Percentiles rank a stretch among this genome's conserved stretches.
Evolutionary conservation across 306 rosid genomes (phyloP).

Genomic region (Vachellia pachyceras): DNA sequence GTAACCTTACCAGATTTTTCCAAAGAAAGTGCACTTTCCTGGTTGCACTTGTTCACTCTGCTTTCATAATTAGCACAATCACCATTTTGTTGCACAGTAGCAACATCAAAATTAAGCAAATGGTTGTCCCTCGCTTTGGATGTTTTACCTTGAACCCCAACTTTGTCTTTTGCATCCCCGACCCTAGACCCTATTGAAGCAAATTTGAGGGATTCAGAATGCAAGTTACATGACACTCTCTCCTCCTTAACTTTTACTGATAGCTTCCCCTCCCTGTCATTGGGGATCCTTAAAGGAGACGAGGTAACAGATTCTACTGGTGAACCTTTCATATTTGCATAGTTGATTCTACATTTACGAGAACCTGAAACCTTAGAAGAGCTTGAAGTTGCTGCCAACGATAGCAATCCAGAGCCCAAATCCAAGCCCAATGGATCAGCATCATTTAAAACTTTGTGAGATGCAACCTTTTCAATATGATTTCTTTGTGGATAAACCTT

Average conservation of each 20-base stretch:
- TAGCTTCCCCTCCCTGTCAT: constrained; percentile 40
- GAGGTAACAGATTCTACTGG: constrained; percentile 87
- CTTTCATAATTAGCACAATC: constrained; percentile 40
- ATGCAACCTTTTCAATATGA: constrained; percentile 43
- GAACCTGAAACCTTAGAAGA: constrained; percentile 82
- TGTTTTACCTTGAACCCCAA: constrained; percentile 36
- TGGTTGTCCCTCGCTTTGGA: constrained; percentile 46
- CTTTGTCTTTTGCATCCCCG: constrained; percentile 49
- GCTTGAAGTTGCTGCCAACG: constrained; percentile 70
- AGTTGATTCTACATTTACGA: constrained; percentile 54
- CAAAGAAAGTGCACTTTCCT: constrained; percentile 39
- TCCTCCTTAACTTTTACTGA: constrained; percentile 44
- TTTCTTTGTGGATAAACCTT: constrained; percentile 47
- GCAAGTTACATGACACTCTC: constrained; percentile 31
- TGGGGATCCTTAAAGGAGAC: constrained; percentile 64
- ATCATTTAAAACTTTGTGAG: constrained; percentile 48
- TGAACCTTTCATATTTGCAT: constrained; percentile 65
- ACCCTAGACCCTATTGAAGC: constrained; percentile 24
- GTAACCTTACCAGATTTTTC: constrained; percentile 50
- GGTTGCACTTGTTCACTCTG: constrained; percentile 45
- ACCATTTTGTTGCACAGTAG: constrained; percentile 41
- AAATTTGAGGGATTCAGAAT: constrained; percentile 46
- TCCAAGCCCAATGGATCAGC: constrained; percentile 49
- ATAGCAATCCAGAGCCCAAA: constrained; percentile 50
- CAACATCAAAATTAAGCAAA: constrained; percentile 40